Percentiles rank a stretch among this genome's conserved stretches.
Conservation (phyloP, 2,329 filamentous ascomycete genomes). For the Plectosphaerella cucumerina region DNA sequence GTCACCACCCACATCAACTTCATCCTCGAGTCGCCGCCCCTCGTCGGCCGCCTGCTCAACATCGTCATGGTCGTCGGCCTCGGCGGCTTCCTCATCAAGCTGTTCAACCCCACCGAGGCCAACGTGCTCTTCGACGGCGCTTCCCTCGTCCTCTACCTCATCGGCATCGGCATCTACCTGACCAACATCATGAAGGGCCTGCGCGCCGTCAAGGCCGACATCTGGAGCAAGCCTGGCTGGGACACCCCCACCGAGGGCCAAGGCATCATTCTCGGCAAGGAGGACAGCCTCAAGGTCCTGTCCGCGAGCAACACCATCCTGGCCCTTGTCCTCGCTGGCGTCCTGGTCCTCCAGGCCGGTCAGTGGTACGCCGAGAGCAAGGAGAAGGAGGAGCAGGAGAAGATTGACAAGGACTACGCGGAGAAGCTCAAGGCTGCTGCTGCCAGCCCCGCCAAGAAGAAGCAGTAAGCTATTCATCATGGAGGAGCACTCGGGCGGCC, state of each 20-base stretch:
- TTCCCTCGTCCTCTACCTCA: constrained; percentile 75
- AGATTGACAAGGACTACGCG: constrained; percentile 48
- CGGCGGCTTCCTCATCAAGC: constrained; percentile 85
- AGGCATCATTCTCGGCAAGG: constrained; percentile 61
- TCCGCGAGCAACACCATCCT: constrained; percentile 95
- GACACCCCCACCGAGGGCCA: constrained; percentile 35
- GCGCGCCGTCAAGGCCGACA: constrained; percentile 71
- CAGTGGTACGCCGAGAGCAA: constrained; percentile 99
- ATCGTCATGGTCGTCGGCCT: constrained; percentile 87
- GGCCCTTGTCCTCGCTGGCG: constrained; percentile 85
- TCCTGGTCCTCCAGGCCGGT: constrained; percentile 88
- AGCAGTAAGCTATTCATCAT: constrained; percentile 13
- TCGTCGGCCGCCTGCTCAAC: constrained; percentile 90
- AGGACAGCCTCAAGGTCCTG: constrained; percentile 87
- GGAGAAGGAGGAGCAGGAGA: constrained; percentile 74
- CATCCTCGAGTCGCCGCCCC: constrained; percentile 83
- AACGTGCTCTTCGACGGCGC: constrained; percentile 94
- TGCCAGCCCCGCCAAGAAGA: constrained; percentile 11
- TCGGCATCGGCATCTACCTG: constrained; percentile 88
- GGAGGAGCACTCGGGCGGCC: too few relatives aligned
- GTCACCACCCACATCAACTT: constrained; percentile 88
- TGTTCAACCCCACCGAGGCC: constrained; percentile 88
- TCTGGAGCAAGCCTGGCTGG: constrained; percentile 44
- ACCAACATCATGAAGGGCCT: constrained; percentile 96
- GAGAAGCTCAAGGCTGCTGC: constrained; percentile 8